Conservation (phyloP, 2,329 filamentous ascomycete species). For the Aureobasidium mangrovei region DNA sequence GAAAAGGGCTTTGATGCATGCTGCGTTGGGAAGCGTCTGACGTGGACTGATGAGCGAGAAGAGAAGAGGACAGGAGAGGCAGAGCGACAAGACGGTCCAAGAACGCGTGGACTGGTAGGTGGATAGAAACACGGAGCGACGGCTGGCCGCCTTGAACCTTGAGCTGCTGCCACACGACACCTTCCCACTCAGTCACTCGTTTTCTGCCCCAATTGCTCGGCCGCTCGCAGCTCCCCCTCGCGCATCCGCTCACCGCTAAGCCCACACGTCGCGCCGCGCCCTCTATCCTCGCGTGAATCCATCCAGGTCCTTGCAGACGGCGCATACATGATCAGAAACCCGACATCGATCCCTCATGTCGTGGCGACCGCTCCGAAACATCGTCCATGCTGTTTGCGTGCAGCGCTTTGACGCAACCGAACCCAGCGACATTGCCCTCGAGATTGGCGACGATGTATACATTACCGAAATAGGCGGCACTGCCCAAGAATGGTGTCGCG, state of each 20-base stretch:
- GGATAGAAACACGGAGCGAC: slow-evolving; percentile 5
- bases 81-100: not conserved
- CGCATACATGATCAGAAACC: slow-evolving; percentile 8
- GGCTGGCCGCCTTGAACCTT: not conserved
- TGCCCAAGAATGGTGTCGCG: slow-evolving; percentile 85
- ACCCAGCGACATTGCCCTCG: slow-evolving; percentile 85
- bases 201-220: not conserved
- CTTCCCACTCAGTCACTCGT: not conserved
- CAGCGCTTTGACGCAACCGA: slow-evolving; percentile 85
- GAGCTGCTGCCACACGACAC: not conserved
- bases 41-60: not conserved
- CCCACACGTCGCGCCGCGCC: not conserved
- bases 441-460: slow-evolving; percentile 97
- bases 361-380: slow-evolving; percentile 93
- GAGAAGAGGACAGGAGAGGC: not conserved
- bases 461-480: slow-evolving; percentile 89
- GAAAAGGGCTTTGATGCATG: too few relatives aligned
- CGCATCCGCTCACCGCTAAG: not conserved
- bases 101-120: slow-evolving; percentile 1
- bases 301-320: not conserved
- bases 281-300: not conserved
- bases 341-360: slow-evolving; percentile 52
- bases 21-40: too few relatives aligned
- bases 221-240: not conserved
- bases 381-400: slow-evolving; percentile 94